Percentiles rank a stretch among this genome's conserved stretches.
phyloP scores from a whole-genome alignment of 441 rosid genomes.

The Pelargonium australe region DNA sequence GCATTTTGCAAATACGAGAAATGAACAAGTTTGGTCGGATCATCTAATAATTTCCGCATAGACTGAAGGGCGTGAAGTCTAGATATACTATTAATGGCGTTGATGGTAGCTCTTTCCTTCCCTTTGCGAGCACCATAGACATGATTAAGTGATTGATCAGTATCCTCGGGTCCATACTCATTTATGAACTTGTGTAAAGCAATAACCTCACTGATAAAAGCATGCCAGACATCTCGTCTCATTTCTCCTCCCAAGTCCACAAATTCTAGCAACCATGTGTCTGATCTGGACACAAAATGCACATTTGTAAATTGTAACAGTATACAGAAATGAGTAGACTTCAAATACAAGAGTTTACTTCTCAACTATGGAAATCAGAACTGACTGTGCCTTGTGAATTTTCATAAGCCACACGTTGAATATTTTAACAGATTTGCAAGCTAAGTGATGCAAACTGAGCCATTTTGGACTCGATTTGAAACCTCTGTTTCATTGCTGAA shows the following conservation, averaged over 20 bases:
- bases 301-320: conserved; percentile 13
- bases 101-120: conserved; percentile 57
- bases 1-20: conserved; percentile 77
- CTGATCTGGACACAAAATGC: conserved; percentile 41
- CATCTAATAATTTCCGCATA: conserved; percentile 73
- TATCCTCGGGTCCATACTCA: conserved; percentile 68
- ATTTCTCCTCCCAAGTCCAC: conserved; percentile 94
- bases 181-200: conserved; percentile 66
- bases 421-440: neutral
- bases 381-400: neutral
- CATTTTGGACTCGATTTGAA: no score
- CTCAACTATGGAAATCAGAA: conserved; percentile 11
- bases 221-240: conserved; percentile 94
- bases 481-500: no score
- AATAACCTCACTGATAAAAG: conserved; percentile 71
- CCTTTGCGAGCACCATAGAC: conserved; percentile 83
- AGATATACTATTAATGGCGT: conserved; percentile 66
- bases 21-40: conserved; percentile 79
- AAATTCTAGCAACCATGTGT: conserved; percentile 83
- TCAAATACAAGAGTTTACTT: neutral
- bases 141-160: conserved; percentile 45
- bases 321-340: neutral
- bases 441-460: no score
- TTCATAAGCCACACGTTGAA: neutral
- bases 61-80: conserved; percentile 88